Evolutionary conservation across 768 basidiomycete genomes (phyloP).

Genomic region (Jaapia argillacea): DNA sequence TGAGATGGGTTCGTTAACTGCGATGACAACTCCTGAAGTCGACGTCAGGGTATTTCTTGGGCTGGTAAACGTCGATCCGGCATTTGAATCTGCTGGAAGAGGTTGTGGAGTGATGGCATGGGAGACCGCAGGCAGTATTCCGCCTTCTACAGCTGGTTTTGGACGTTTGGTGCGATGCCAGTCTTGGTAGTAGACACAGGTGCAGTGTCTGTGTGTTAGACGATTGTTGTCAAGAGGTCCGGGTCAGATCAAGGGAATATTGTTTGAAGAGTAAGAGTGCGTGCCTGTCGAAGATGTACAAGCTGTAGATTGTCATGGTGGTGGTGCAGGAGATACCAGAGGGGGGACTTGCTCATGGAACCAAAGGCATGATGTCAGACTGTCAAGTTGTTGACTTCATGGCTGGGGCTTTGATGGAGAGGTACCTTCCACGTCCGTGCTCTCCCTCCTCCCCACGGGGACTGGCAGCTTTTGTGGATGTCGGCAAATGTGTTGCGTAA

Average conservation of each 20-base stretch:
- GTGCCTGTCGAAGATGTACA: constrained; percentile 91
- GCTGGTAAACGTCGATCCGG: constrained; percentile 33
- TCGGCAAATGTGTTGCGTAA: too few species aligned
- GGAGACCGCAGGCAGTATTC: constrained; percentile 71
- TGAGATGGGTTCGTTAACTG: constrained; percentile 34
- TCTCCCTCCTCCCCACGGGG: too few species aligned
- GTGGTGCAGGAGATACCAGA: too few species aligned
- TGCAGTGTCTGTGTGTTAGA: constrained; percentile 58
- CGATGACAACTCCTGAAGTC: constrained; percentile 59
- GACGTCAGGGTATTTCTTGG: constrained; percentile 62
- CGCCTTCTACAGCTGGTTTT: constrained; percentile 59
- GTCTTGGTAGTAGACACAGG: constrained; percentile 91
- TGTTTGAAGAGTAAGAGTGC: constrained; percentile 12
- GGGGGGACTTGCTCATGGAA: too few species aligned
- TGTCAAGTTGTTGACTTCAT: too few species aligned
- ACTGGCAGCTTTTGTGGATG: too few species aligned
- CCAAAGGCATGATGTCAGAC: too few species aligned
- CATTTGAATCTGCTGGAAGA: constrained; percentile 20
- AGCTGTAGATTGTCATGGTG: constrained; percentile 78
- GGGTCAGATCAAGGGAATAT: constrained; percentile 3
- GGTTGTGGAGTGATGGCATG: constrained; percentile 41
- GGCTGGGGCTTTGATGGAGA: too few species aligned
- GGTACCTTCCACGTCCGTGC: too few species aligned
- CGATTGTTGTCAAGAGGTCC: constrained; percentile 2
- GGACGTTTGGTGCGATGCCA: constrained; percentile 79